phyloP scores from a whole-genome alignment of 2,329 filamentous ascomycete genomes.

The Paraphaeosphaeria sporulosa region DNA sequence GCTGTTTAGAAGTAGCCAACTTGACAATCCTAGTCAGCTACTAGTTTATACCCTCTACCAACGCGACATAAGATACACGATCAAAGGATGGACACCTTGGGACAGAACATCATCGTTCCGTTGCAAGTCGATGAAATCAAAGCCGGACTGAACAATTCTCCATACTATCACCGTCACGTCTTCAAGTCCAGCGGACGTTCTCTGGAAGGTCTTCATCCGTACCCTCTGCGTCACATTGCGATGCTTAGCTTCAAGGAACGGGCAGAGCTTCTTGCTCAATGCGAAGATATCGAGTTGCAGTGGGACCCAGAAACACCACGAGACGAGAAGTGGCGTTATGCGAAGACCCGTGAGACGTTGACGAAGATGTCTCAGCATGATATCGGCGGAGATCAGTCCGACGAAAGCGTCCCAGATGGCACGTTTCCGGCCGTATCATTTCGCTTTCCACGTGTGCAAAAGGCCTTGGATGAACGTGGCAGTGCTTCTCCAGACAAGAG shows the following conservation, averaged over 20 bases:
- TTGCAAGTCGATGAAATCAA: not conserved
- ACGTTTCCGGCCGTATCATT: not conserved
- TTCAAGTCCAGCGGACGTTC: slow-evolving; percentile 2
- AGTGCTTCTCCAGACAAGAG: not conserved
- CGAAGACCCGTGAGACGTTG: not conserved
- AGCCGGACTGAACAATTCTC: not conserved
- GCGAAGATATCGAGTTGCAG: not conserved
- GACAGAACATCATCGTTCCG: not conserved
- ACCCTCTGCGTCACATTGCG: not conserved
- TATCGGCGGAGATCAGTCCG: not conserved
- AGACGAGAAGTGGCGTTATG: not conserved
- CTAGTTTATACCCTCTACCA: too few species aligned
- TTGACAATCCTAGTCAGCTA: not conserved
- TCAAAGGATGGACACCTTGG: not conserved
- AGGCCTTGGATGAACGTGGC: not conserved
- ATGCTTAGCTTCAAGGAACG: not conserved
- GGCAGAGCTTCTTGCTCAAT: not conserved
- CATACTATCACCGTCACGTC: not conserved
- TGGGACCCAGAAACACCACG: not conserved
- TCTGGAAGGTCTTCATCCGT: not conserved
- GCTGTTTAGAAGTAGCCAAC: not conserved
- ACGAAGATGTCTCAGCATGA: not conserved
- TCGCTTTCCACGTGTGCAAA: not conserved
- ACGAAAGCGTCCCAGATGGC: not conserved
- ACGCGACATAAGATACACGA: not conserved